Conservation (phyloP, 345 rosid genomes). For the Arabidopsis suecica region DNA sequence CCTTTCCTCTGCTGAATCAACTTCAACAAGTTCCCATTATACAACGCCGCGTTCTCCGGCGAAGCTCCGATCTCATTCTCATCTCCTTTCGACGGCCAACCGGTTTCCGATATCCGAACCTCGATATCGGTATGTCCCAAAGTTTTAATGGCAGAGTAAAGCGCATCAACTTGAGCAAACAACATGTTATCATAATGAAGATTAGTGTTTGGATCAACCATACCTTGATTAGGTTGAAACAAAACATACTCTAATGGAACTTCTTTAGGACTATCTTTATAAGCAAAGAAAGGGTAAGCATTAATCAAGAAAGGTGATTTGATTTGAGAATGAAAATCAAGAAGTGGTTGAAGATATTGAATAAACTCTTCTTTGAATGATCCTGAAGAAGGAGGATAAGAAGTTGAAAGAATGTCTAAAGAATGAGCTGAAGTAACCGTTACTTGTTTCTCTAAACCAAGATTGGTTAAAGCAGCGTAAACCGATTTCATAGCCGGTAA, state of each 20-base stretch:
- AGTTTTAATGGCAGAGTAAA: slow-evolving; percentile 75
- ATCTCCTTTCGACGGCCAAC: slow-evolving; percentile 97
- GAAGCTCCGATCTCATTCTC: slow-evolving; percentile 75
- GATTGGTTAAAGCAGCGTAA: slow-evolving; percentile 51
- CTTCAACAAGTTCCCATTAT: slow-evolving; percentile 69
- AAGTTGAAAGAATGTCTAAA: slow-evolving; percentile 53
- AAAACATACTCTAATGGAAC: slow-evolving; percentile 71
- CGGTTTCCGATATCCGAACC: slow-evolving; percentile 88
- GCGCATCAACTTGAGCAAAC: slow-evolving; percentile 93
- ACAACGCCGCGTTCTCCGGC: slow-evolving; percentile 71
- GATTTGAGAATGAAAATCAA: slow-evolving; percentile 68
- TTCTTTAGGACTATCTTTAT: slow-evolving; percentile 62
- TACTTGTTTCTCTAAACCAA: slow-evolving; percentile 75
- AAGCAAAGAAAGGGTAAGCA: slow-evolving; percentile 88
- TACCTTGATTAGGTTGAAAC: slow-evolving; percentile 80
- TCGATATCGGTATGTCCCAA: slow-evolving; percentile 71
- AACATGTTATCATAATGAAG: slow-evolving; percentile 89
- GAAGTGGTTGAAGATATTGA: slow-evolving; percentile 56
- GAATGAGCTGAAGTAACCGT: slow-evolving; percentile 78
- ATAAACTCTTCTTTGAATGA: slow-evolving; percentile 64
- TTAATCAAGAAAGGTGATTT: slow-evolving; percentile 82
- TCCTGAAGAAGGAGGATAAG: slow-evolving; percentile 84
- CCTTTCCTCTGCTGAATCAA: slow-evolving; percentile 61
- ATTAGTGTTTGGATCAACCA: slow-evolving; percentile 61
- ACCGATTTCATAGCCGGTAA: slow-evolving; percentile 86